Evolutionary conservation across 176 grass and related monocot genomes (phyloP).

Genomic region (Raddia guianensis): DNA sequence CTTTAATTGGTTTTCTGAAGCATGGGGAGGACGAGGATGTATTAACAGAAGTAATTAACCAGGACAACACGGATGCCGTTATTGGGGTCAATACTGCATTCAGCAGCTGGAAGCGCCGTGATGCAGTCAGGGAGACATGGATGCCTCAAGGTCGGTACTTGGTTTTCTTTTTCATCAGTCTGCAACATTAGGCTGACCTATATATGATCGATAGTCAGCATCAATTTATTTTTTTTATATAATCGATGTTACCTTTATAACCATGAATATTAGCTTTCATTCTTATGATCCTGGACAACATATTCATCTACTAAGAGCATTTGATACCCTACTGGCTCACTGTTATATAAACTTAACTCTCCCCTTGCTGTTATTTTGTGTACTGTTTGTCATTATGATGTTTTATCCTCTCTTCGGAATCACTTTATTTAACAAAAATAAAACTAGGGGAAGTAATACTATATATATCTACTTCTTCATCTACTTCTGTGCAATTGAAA

Average conservation of each 20-base stretch:
- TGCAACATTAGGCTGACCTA: neutral
- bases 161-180: neutral
- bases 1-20: slow-evolving; percentile 58
- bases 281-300: neutral
- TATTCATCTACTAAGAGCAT: neutral
- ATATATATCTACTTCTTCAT: neutral
- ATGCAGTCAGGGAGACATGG: slow-evolving; percentile 92
- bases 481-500: neutral
- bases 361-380: slow-evolving; percentile 30
- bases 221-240: neutral
- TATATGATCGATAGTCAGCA: too few relatives aligned
- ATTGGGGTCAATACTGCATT: slow-evolving; percentile 89
- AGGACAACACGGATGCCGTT: slow-evolving; percentile 71
- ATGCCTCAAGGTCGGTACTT: slow-evolving; percentile 85
- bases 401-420: neutral
- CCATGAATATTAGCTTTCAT: neutral
- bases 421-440: neutral
- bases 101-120: slow-evolving; percentile 84
- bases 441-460: neutral
- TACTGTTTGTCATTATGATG: neutral
- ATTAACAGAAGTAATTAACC: slow-evolving; percentile 83
- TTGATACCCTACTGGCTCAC: neutral
- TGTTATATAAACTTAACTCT: slow-evolving; percentile 15
- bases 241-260: neutral
- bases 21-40: slow-evolving; percentile 67